Base-by-base conservation (phyloP, 352 stramenopile species). In the Globisporangium acanthophoron region DNA sequence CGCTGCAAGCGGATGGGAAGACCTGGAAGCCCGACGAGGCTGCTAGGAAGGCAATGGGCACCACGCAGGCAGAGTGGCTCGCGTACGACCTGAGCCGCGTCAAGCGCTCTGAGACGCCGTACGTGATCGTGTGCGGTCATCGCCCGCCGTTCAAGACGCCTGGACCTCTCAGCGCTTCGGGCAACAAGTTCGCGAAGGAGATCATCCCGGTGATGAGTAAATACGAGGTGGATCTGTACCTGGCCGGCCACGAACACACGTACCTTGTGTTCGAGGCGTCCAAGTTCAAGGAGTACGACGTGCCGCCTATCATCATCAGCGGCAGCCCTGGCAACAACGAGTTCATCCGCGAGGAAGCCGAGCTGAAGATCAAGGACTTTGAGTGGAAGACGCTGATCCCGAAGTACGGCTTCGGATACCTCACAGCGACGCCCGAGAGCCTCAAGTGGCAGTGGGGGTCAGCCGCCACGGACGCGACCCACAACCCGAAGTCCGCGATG, bases 301-400 rank as follows among this genome's bases (percentile, higher is more conserved):
- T 92, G 5, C 82, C 82, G 43, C 78, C 78, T 3, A 83, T 88
- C 52, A 87, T 92, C 52, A 82, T 92, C 61, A 85, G 74, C 20
- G 82, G 82, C 21, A 88, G 76, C 43, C 55, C 78, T 0, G 82
- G 82, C 52, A 92, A 92, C 69, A 90, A 90, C 58, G 81, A 92
- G 62, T 92, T 71, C 54, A 83, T 90, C 52, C 76, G 79, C 1
- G 54, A 71, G 5, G 58, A 80, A 41, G 48, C 60, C 1, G 56
- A 83, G 7, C 68, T 92, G n/a, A 56, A 65, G 37, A 78, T 88
- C 27, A 62, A 72, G n/a, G 76, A 66, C 6, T 89, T 87, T 46
- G 73, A 60, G 45, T 73, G 75, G 69, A 78, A 77, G 57, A 87
- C 70, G 11, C 56, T 87, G 33, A 88, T 90, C 44, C 70, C 74